phyloP scores from a whole-genome alignment of 306 rosid species.

The Citrullus amarus region DNA sequence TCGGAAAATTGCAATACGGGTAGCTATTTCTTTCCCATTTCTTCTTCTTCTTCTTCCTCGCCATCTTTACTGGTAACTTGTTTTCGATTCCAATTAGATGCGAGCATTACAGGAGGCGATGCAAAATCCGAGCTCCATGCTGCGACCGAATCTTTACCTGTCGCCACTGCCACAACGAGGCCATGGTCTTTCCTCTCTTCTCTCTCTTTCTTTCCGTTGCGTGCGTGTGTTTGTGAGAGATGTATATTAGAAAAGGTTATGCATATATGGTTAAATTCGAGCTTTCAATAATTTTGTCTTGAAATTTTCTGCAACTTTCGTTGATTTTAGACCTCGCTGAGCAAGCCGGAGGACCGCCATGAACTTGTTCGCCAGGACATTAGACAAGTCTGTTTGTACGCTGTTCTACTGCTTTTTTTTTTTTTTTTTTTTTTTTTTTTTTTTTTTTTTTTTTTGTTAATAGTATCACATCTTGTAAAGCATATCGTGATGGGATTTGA shows the following conservation, averaged over 20 bases:
- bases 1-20: conserved; percentile 38
- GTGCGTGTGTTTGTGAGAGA: background rate
- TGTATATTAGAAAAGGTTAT: background rate
- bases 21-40: background rate
- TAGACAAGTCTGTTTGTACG: conserved; percentile 27
- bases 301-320: background rate
- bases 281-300: background rate
- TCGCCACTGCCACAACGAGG: conserved; percentile 73
- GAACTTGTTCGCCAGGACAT: conserved; percentile 51
- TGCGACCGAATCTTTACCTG: conserved; percentile 50
- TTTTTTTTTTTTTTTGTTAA: background rate
- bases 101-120: conserved; percentile 47
- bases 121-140: conserved; percentile 65
- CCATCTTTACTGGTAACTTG: background rate
- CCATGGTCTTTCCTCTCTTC: conserved; percentile 15
- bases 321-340: conserved; percentile 32
- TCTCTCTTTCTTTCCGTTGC: background rate
- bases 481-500: background rate
- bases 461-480: background rate
- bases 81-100: conserved; percentile 27
- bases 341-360: conserved; percentile 37
- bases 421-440: background rate
- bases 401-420: background rate
- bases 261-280: background rate
- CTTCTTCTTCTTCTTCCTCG: background rate